Evolutionary conservation across 805 yeast species (phyloP), one percentile per base, ranked within the genome.

Genomic region (Ascoidea rubescens): DNA sequence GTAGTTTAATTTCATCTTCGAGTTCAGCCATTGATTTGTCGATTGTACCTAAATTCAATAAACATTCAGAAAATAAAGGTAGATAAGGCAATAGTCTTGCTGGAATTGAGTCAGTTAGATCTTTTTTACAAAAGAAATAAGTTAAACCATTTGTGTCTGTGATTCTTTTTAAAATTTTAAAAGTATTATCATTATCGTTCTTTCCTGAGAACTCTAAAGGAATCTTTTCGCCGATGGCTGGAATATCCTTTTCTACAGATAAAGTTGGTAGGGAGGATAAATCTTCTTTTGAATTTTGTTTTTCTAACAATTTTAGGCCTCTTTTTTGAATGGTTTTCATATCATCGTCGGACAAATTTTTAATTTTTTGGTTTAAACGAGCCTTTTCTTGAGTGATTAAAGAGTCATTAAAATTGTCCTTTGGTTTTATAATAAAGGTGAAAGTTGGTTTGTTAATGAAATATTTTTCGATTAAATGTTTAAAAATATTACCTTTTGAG

Each of bases 31-130:
- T 87, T 0, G 83, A 63, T 54, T 83, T 80, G 6, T 66, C 60
- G 5, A 70, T 63, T 1, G 99, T 91, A n/a, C 99, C 99, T 56
- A 93, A 71, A 62, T 82, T 87, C 3, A 95, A 84, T 55, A 93
- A 69, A 48, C 95, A 84, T 32, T 82, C 84, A 7, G 84, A 71
- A 67, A 86, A 93, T 48, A 93, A 64, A 0, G 96, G 86, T 55
- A 93, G 64, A 57, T 77, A 89, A 44, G 83, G 80, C 52, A 82
- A 74, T 48, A 86, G 70, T 5, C 79, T 78, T 2, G 67, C 57
- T 10, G 95, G 91, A 5, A 91, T 62, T 28, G 63, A 59, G 4
- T 67, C 55, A 6, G 77, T 67, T 32, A 91, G 64, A 46, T 80
- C 72, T 55, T 84, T 82, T 44, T 80, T 66, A n/a, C 86, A 82